Base-by-base conservation (phyloP, 306 rosid species). In the Cucurbita maxima region DNA sequence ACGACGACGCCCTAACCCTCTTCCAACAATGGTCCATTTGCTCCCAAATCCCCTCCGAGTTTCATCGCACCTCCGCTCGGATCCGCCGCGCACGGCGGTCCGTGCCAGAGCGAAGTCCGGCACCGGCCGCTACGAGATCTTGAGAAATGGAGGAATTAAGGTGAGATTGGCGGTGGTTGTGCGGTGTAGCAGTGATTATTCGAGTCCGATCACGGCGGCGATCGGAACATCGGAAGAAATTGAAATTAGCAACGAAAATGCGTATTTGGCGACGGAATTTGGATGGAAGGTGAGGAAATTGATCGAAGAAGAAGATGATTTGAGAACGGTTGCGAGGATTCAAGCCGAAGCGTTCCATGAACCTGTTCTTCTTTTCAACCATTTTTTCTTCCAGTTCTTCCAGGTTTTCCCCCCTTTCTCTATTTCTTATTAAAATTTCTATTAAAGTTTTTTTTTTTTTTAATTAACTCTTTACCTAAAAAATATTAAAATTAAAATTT, bases 261-360 rank as follows among this genome's bases (percentile, higher is more conserved):
- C 77, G 79, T 75, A 71, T 84, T 81, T 92, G 81, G 89, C 76
- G 54, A 84, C 74, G 62, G 91, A 88, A 45, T 79, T 77, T 76
- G 96, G 92, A 4, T 92, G 97, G 97, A 87, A 75, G 71, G 89
- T 89, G 6, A 92, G 92, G 61, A 85, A 85, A 69, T 80, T 92
- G 18, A 77, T 74, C 37, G 77, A 76, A 78, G 86, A 80, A 38
- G 72, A 66, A 66, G 72, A 88, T 71, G 97, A 92, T 86, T 81
- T 88, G n/a, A 83, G 70, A 41, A 70, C 58, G n/a, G 95, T 86
- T 6, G 87, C 96, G 61, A 75, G 50, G 4, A 78, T 89, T 80
- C 97, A 89, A 72, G 95, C 97, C 38, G 83, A 88, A 82, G 96
- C 96, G 52, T 92, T 92, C 43, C 87, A 92, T 78, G 88, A 75